phyloP scores from a whole-genome alignment of 768 basidiomycete species.

The Lactifluus piperatus region DNA sequence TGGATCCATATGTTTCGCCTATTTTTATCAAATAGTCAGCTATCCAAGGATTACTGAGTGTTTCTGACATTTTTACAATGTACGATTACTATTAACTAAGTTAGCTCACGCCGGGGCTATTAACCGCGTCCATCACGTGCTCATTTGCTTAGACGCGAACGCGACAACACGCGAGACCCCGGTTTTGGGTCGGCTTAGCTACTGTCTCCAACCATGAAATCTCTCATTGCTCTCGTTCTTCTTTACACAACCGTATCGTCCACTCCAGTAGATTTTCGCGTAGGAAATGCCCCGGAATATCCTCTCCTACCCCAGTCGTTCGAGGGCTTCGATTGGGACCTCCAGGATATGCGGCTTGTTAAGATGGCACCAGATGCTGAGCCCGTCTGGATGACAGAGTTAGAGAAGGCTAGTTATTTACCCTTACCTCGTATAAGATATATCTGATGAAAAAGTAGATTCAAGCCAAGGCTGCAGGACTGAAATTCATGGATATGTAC shows the following conservation, averaged over 20 bases:
- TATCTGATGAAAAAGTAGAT: slow-evolving; percentile 40
- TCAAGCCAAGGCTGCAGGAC: slow-evolving; percentile 62
- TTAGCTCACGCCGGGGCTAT: too few relatives aligned
- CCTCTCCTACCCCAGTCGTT: background rate
- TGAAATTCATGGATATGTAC: slow-evolving; percentile 86
- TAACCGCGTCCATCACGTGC: slow-evolving; percentile 3
- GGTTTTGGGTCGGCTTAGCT: too few relatives aligned
- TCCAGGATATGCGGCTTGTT: slow-evolving; percentile 64
- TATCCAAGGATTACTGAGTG: slow-evolving; percentile 46
- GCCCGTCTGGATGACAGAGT: slow-evolving; percentile 78
- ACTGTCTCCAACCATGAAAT: slow-evolving; percentile 18
- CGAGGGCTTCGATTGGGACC: slow-evolving; percentile 46
- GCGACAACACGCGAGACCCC: too few relatives aligned
- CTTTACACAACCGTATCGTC: background rate
- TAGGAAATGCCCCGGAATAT: slow-evolving; percentile 8
- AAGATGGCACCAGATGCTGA: slow-evolving; percentile 54
- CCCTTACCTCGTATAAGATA: background rate
- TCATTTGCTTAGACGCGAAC: too few relatives aligned
- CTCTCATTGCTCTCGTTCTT: slow-evolving; percentile 3
- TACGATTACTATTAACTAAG: too few relatives aligned
- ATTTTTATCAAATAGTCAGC: slow-evolving; percentile 39
- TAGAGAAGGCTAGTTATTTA: slow-evolving; percentile 65
- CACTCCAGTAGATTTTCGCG: slow-evolving; percentile 3
- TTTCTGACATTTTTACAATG: slow-evolving; percentile 39
- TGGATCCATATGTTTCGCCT: slow-evolving; percentile 45